Percentiles rank a stretch among this genome's conserved stretches.
These are phyloP conservation scores for Salix brachista DNA, from an alignment of 345 rosid genomes.

Conservation along the genomic window DNA sequence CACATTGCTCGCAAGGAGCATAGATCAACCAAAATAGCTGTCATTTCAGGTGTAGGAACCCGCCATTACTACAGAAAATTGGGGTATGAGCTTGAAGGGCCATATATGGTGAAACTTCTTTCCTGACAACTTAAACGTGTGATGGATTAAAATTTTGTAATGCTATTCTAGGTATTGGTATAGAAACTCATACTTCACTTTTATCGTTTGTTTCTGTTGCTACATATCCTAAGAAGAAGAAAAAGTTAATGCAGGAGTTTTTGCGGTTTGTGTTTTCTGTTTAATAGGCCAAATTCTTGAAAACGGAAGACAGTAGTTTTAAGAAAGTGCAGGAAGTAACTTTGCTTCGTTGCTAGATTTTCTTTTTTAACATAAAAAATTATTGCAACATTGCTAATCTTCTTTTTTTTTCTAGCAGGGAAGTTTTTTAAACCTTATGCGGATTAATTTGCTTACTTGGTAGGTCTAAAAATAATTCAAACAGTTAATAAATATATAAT, in stretches of 20 bases:
- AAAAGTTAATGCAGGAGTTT: neutral
- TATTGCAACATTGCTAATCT: too few species aligned
- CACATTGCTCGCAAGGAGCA: slow-evolving; percentile 74
- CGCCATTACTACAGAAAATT: slow-evolving; percentile 91
- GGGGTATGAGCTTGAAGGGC: slow-evolving; percentile 93
- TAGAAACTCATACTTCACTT: neutral
- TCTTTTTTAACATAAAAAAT: too few species aligned
- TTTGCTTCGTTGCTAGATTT: neutral
- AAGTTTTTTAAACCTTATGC: too few species aligned
- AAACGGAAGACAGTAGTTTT: neutral
- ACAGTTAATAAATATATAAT: too few species aligned
- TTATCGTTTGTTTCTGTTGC: neutral
- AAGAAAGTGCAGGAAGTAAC: neutral
- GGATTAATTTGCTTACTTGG: too few species aligned
- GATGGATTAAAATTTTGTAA: slow-evolving; percentile 14
- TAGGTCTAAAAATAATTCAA: too few species aligned
- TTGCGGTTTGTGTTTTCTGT: neutral
- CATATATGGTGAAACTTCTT: slow-evolving; percentile 89
- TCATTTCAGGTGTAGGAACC: slow-evolving; percentile 94
- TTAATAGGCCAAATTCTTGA: neutral
- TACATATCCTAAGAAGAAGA: neutral
- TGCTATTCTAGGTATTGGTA: neutral
- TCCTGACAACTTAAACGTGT: slow-evolving; percentile 11
- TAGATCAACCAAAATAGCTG: slow-evolving; percentile 73
- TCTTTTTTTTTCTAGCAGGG: too few species aligned